A percentile compares a stretch with the other conserved stretches of the same genome.
Evolutionary conservation across 371 early-diverging fungal genomes (phyloP).

Genomic region (Mucor piriformis): DNA sequence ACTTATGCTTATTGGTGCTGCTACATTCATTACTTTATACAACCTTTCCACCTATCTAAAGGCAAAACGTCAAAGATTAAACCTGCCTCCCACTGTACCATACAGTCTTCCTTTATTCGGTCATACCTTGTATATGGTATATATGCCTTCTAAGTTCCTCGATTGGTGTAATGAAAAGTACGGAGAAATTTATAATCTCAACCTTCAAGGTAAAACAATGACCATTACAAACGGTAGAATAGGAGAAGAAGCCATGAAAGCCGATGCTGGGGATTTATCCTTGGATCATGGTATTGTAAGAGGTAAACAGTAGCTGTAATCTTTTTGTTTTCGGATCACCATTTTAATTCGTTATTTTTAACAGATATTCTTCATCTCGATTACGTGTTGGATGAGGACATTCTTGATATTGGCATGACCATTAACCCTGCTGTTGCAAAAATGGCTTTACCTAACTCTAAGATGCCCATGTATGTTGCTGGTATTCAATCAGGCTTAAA

Average conservation of each 20-base stretch:
- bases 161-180: conserved; percentile 41
- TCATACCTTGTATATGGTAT: conserved; percentile 32
- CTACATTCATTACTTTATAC: conserved; percentile 33
- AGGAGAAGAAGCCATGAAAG: conserved; percentile 40
- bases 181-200: conserved; percentile 39
- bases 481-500: conserved; percentile 30
- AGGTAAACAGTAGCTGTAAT: conserved; percentile 17
- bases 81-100: conserved; percentile 39
- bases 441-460: conserved; percentile 15
- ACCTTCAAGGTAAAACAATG: conserved; percentile 19
- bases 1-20: conserved; percentile 27
- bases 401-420: conserved; percentile 32
- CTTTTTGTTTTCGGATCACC: not conserved
- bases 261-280: conserved; percentile 24
- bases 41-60: conserved; percentile 29
- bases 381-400: conserved; percentile 26
- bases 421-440: conserved; percentile 35
- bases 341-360: not conserved
- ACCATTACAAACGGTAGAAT: conserved; percentile 31
- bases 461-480: conserved; percentile 22
- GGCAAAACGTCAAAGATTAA: conserved; percentile 22
- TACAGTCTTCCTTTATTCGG: conserved; percentile 41
- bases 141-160: conserved; percentile 28
- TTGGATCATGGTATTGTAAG: conserved; percentile 33
- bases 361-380: conserved; percentile 35